Conservation (phyloP, 306 rosid genomes). For the Citrullus colocynthis region DNA sequence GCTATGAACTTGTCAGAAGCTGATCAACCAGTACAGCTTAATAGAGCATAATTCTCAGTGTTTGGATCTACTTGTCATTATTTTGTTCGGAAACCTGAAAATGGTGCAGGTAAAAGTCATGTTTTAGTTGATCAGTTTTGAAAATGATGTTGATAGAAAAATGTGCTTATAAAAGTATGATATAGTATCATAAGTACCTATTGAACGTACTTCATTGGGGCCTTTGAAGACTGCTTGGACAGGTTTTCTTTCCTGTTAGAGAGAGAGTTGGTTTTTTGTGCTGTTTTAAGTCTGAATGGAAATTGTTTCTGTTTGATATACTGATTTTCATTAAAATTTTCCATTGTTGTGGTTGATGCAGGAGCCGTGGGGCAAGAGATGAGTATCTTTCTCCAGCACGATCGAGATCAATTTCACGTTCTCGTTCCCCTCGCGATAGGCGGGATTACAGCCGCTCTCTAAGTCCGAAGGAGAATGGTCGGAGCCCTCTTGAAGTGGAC, state of each 20-base stretch:
- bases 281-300: neutral
- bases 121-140: slow-evolving; percentile 50
- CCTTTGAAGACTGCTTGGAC: slow-evolving; percentile 18
- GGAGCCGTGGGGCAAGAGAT: slow-evolving; percentile 52
- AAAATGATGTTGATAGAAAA: slow-evolving; percentile 45
- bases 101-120: slow-evolving; percentile 92
- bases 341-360: slow-evolving; percentile 12
- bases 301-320: neutral
- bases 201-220: neutral
- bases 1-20: slow-evolving; percentile 90
- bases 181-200: neutral
- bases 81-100: slow-evolving; percentile 73
- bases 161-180: neutral
- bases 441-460: slow-evolving; percentile 42
- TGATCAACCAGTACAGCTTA: slow-evolving; percentile 79
- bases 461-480: slow-evolving; percentile 43
- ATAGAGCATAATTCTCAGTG: slow-evolving; percentile 57
- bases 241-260: slow-evolving; percentile 11
- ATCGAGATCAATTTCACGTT: slow-evolving; percentile 66
- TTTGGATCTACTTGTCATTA: slow-evolving; percentile 71
- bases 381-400: slow-evolving; percentile 46
- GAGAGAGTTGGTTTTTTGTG: slow-evolving; percentile 6
- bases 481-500: slow-evolving; percentile 30
- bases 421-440: slow-evolving; percentile 39
- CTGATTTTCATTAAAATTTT: neutral